Conservation (phyloP, 208 protist species). For the Novymonas esmeraldas region DNA sequence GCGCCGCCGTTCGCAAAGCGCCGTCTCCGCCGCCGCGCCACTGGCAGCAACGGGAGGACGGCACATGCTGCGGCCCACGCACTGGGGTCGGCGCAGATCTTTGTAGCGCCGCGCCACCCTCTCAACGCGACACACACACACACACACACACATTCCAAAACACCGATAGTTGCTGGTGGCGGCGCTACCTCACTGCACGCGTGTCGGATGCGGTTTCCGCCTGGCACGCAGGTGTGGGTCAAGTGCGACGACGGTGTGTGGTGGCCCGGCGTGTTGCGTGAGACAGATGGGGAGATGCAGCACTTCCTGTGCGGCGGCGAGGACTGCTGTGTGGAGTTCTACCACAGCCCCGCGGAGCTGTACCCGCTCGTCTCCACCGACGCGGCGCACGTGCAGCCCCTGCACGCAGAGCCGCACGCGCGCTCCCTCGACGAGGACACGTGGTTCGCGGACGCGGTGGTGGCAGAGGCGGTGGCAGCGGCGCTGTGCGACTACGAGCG, state of each 20-base stretch:
- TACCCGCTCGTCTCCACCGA: conserved; percentile 51
- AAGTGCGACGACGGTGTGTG: conserved; percentile 82
- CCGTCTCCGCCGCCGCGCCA: no score
- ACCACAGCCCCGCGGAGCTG: conserved; percentile 65
- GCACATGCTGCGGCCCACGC: no score
- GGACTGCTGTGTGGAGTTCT: conserved; percentile 80
- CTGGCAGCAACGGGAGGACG: no score
- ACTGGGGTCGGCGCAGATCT: no score
- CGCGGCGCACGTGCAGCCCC: conserved; percentile 28
- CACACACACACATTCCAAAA: no score
- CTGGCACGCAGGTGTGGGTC: conserved; percentile 71
- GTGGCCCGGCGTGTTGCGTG: conserved; percentile 72
- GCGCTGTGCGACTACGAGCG: conserved; percentile 28
- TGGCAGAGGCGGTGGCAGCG: conserved; percentile 20
- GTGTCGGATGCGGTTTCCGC: conserved; percentile 39
- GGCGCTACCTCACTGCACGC: no score
- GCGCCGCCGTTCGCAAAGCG: no score
- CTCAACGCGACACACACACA: no score
- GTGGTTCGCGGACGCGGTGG: conserved; percentile 38
- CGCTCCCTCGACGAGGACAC: conserved; percentile 44
- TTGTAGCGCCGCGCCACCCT: no score
- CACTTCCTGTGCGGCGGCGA: conserved; percentile 37
- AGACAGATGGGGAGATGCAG: conserved; percentile 24
- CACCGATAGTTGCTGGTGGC: no score
- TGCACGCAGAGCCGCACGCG: conserved; percentile 38